These are phyloP conservation scores for Russula griseocarnosa DNA, from an alignment of 768 basidiomycete species.

Conservation along the genomic window DNA sequence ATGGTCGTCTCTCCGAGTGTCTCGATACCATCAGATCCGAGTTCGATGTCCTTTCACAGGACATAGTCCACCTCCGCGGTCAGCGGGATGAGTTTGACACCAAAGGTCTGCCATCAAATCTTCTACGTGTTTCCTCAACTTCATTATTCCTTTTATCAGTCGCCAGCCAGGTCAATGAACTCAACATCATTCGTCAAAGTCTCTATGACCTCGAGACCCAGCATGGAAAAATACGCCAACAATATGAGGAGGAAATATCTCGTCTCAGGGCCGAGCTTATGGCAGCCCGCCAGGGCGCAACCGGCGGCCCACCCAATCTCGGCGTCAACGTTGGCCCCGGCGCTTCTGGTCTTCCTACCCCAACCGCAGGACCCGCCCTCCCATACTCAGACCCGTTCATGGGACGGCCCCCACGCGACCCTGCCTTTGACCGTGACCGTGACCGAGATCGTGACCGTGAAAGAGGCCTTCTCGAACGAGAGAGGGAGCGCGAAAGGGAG, in stretches of 20 bases:
- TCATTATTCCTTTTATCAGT: conserved; percentile 42
- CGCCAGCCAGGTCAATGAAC: conserved; percentile 78
- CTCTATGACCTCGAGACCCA: conserved; percentile 89
- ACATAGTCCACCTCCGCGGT: conserved; percentile 60
- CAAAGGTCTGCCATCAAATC: conserved; percentile 57
- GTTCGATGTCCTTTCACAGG: conserved; percentile 70
- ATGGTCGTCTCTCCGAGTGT: conserved; percentile 62
- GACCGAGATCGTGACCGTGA: conserved; percentile 37
- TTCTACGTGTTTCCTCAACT: conserved; percentile 7
- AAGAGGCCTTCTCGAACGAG: conserved; percentile 35
- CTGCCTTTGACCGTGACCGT: conserved; percentile 35
- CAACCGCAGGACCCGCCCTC: conserved; percentile 32
- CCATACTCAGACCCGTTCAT: conserved; percentile 28
- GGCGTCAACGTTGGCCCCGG: conserved; percentile 26
- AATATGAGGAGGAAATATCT: conserved; percentile 81
- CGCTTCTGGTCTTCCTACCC: conserved; percentile 27
- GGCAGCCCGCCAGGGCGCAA: conserved; percentile 42
- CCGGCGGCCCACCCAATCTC: conserved; percentile 31
- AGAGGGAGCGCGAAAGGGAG: conserved; percentile 40
- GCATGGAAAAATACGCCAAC: conserved; percentile 79
- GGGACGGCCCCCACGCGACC: conserved; percentile 27
- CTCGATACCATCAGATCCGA: conserved; percentile 81
- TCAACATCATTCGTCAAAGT: conserved; percentile 83
- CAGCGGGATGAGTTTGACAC: conserved; percentile 89
- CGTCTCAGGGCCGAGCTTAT: conserved; percentile 68